Base-by-base conservation (phyloP, 345 rosid genomes). In the Camelina sativa region DNA sequence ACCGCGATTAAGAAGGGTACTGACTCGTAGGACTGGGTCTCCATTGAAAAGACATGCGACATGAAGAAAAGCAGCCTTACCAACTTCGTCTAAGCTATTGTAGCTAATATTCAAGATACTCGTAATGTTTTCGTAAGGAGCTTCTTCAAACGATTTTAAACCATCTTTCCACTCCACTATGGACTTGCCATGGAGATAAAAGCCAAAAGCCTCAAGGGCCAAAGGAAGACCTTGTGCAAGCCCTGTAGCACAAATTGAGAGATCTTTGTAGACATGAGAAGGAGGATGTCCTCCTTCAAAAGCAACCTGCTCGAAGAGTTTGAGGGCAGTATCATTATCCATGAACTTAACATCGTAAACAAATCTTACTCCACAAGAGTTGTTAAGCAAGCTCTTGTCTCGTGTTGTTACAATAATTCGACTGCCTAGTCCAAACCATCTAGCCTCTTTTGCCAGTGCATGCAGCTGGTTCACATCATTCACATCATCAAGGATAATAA, bases 321-420 rank as follows among this genome's bases (percentile, higher is more conserved):
- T 15, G 17, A 60, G 25, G n/a, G 67, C 60, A 15, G 48, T 7
- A 47, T 48, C 51, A 19, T 41, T 13, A 38, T 62, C 34, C 50
- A 62, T 17, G n/a, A 16, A 41, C 51, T 62, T 41, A 38, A 62
- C 66, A 40, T 40, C 7, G 12, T 62, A 62, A 19, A 62, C 34
- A 62, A 1, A 0, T 10, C 9, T 12, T 28, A 62, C 66, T 40
- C 66, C 43, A 6, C 2, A 37, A 2, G 16, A 62, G 22, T 19
- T 22, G 7, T 19, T 22, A 41, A 62, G 51, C 30, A 62, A 62
- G 48, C 48, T 41, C 30, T 46, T 62, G 44, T 82, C 70, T 77
- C 94, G 82, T 55, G 91, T 84, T 19, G 91, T 87, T 47, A 87
- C 65, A 6, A 89, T 83, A 50, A 87, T 78, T 59, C 76, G 78